phyloP scores from a whole-genome alignment of 345 rosid species.

The Erysimum cheiranthoides region DNA sequence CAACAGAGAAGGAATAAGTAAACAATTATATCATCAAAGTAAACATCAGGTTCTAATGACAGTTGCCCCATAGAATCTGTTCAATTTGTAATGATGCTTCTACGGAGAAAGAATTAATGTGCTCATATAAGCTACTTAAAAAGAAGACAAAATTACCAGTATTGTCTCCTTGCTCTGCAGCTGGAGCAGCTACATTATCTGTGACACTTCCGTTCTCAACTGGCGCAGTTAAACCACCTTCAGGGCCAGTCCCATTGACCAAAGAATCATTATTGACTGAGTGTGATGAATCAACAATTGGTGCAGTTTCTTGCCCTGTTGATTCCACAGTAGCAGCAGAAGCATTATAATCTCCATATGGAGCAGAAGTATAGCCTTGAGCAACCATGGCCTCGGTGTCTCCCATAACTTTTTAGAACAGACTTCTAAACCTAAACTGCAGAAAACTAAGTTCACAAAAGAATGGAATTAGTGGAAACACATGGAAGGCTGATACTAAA shows the following conservation, averaged over 20 bases:
- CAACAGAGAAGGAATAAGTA: slow-evolving; percentile 5
- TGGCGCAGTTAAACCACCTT: slow-evolving; percentile 46
- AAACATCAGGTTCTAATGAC: slow-evolving; percentile 1
- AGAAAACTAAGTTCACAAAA: slow-evolving; percentile 14
- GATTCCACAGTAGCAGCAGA: slow-evolving; percentile 46
- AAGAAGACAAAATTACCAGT: slow-evolving; percentile 59
- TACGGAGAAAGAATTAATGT: background rate
- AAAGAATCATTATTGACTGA: slow-evolving; percentile 48
- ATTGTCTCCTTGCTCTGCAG: slow-evolving; percentile 55
- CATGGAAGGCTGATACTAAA: background rate
- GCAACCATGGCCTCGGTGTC: slow-evolving; percentile 68
- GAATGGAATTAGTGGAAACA: slow-evolving; percentile 23
- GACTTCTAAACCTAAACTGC: slow-evolving; percentile 43
- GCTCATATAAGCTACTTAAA: background rate
- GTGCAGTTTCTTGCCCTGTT: slow-evolving; percentile 43
- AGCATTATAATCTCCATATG: slow-evolving; percentile 46
- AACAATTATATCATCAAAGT: background rate
- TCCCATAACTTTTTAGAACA: slow-evolving; percentile 55
- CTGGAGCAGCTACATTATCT: slow-evolving; percentile 50
- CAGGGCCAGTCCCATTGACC: slow-evolving; percentile 61
- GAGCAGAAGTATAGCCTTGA: slow-evolving; percentile 50
- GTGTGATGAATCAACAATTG: slow-evolving; percentile 45
- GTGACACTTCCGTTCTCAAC: slow-evolving; percentile 69
- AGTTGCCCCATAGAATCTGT: background rate
- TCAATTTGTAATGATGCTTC: background rate